phyloP scores from a whole-genome alignment of 1,284 basidiomycete genomes.

The Porogramme epimiltina region DNA sequence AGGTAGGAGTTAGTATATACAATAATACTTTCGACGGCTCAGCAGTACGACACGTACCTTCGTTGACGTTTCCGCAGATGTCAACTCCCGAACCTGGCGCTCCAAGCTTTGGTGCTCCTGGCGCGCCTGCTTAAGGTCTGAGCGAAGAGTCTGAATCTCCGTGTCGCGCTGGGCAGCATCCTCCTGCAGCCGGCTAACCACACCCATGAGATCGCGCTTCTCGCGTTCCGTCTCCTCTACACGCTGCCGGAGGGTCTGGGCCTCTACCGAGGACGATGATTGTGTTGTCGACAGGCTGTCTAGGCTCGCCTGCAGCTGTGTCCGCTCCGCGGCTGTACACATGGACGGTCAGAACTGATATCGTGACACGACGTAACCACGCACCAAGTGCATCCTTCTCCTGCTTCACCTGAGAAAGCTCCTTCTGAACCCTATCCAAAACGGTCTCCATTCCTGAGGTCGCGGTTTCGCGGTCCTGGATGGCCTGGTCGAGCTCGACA shows the following conservation, averaged over 20 bases:
- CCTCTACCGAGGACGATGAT: conserved; percentile 59
- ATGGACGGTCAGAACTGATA: not conserved
- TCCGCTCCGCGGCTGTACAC: conserved; percentile 50
- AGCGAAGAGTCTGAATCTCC: conserved; percentile 68
- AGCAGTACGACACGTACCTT: conserved; percentile 46
- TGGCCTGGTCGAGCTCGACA: conserved; percentile 75
- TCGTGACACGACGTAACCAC: conserved; percentile 23
- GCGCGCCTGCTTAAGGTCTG: conserved; percentile 71
- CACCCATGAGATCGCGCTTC: conserved; percentile 76
- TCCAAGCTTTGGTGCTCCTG: conserved; percentile 72
- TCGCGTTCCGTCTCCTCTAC: conserved; percentile 76
- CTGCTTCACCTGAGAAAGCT: conserved; percentile 53
- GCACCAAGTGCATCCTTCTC: conserved; percentile 68
- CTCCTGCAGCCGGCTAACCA: conserved; percentile 73
- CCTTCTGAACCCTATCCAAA: conserved; percentile 51
- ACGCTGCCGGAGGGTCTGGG: conserved; percentile 55
- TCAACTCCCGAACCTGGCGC: conserved; percentile 65
- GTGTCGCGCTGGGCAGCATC: conserved; percentile 71
- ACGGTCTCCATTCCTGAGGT: conserved; percentile 55
- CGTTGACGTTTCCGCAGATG: conserved; percentile 68
- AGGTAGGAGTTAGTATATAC: not conserved
- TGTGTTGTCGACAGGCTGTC: conserved; percentile 53
- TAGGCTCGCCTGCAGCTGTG: conserved; percentile 55
- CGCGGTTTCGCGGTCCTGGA: conserved; percentile 69
- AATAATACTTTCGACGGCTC: too few relatives aligned